These are phyloP conservation scores for Coniosporium tulheliwenetii DNA, from an alignment of 2,329 filamentous ascomycete species.

Conservation along the genomic window DNA sequence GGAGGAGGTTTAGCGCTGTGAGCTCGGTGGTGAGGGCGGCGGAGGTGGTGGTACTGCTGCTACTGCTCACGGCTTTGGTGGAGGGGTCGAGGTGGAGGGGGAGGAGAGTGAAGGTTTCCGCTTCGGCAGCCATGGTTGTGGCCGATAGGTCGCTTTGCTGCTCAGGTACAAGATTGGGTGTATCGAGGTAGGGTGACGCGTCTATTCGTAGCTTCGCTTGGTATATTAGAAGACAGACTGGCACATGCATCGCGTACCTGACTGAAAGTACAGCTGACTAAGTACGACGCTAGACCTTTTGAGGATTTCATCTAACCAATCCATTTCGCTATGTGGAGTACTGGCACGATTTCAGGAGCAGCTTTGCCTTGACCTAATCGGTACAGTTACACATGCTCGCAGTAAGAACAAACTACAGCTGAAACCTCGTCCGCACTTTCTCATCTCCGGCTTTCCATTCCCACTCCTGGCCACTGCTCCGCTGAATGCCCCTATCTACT, in stretches of 20 bases:
- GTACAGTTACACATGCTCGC: not conserved
- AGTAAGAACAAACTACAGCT: conserved; percentile 39
- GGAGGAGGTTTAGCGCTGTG: conserved; percentile 59
- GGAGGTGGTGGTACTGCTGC: conserved; percentile 24
- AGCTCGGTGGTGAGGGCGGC: conserved; percentile 33
- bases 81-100: conserved; percentile 68
- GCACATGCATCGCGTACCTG: no score
- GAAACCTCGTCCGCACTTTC: conserved; percentile 85
- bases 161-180: no score
- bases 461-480: conserved; percentile 69
- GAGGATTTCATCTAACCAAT: no score
- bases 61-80: conserved; percentile 53
- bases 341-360: not conserved
- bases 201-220: no score
- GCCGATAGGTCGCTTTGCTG: not conserved
- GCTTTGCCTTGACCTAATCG: not conserved
- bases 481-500: conserved; percentile 78
- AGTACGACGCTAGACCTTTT: no score
- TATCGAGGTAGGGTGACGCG: no score
- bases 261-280: no score
- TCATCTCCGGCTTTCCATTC: conserved; percentile 95
- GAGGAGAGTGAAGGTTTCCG: conserved; percentile 64
- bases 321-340: no score
- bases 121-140: conserved; percentile 9
- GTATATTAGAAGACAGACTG: no score